Evolutionary conservation across 2,329 filamentous ascomycete species (phyloP).

Genomic region (Meredithiella fracta): DNA sequence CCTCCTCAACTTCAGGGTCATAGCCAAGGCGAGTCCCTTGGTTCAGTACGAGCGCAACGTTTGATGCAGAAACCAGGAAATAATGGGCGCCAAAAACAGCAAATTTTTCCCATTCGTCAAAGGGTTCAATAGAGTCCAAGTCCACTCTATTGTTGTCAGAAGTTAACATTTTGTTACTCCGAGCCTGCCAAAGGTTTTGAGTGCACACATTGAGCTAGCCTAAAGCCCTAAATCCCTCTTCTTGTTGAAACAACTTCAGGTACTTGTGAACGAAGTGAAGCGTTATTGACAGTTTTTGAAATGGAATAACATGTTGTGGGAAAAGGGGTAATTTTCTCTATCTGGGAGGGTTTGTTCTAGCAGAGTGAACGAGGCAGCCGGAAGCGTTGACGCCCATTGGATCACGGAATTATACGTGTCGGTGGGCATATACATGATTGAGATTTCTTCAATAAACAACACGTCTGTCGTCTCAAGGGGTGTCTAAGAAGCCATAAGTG

Average conservation of each 20-base stretch:
- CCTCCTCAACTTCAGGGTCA: not conserved
- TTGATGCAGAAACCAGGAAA: constrained; percentile 50
- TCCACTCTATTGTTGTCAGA: constrained; percentile 37
- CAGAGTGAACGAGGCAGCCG: constrained; percentile 62
- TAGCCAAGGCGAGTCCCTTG: not conserved
- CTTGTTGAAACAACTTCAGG: constrained; percentile 48
- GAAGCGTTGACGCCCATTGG: constrained; percentile 56
- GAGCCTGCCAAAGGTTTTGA: constrained; percentile 66
- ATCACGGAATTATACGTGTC: constrained; percentile 58
- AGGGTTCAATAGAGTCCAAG: constrained; percentile 60
- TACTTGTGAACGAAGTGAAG: constrained; percentile 60
- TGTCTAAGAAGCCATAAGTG: constrained; percentile 40
- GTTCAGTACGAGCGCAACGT: not conserved
- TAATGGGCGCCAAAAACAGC: constrained; percentile 73
- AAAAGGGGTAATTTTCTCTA: constrained; percentile 65
- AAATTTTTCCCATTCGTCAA: constrained; percentile 96
- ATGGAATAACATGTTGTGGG: constrained; percentile 67
- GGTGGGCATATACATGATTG: constrained; percentile 76
- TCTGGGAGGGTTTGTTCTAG: constrained; percentile 76
- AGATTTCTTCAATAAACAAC: constrained; percentile 77
- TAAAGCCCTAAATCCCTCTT: constrained; percentile 46
- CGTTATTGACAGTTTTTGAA: constrained; percentile 68
- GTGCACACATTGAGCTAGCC: constrained; percentile 51
- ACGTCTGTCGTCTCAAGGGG: constrained; percentile 43
- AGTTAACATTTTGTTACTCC: constrained; percentile 55